Conservation (phyloP, 345 rosid genomes). For the Sapria himalayana region DNA sequence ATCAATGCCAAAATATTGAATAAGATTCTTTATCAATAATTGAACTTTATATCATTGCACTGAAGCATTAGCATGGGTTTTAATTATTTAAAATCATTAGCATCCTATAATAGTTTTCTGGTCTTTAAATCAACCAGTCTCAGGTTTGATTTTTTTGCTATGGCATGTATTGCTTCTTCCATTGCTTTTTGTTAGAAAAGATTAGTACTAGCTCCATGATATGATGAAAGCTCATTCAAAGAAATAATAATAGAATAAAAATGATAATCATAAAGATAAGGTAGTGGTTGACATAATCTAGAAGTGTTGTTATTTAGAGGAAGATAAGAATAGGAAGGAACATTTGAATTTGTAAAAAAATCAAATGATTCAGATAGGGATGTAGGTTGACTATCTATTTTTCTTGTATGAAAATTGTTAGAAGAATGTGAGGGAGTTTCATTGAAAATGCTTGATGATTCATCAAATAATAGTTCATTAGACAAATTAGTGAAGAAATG, state of each 20-base stretch:
- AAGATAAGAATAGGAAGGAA: not conserved
- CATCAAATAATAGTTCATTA: not conserved
- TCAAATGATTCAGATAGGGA: not conserved
- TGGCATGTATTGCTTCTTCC: not conserved
- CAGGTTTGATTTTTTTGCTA: not conserved
- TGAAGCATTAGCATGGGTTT: not conserved
- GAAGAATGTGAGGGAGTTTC: not conserved
- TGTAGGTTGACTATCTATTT: not conserved
- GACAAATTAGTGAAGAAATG: not conserved
- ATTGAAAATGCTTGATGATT: not conserved
- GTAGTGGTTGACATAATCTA: not conserved
- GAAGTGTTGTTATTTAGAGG: not conserved
- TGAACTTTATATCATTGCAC: not conserved
- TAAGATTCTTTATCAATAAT: not conserved
- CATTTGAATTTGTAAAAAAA: not conserved
- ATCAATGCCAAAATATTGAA: not conserved
- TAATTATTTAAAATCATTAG: not conserved
- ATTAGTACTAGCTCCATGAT: not conserved
- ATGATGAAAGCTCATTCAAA: not conserved
- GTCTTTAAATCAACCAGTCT: not conserved
- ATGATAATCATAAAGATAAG: not conserved
- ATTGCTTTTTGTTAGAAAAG: conserved; percentile 1
- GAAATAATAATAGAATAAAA: not conserved
- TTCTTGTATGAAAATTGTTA: not conserved
- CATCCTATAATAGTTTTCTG: not conserved